A percentile compares a stretch with the other conserved stretches of the same genome.
Conservation (phyloP, 1,284 basidiomycete species). For the Leccinum pallidistipes region DNA sequence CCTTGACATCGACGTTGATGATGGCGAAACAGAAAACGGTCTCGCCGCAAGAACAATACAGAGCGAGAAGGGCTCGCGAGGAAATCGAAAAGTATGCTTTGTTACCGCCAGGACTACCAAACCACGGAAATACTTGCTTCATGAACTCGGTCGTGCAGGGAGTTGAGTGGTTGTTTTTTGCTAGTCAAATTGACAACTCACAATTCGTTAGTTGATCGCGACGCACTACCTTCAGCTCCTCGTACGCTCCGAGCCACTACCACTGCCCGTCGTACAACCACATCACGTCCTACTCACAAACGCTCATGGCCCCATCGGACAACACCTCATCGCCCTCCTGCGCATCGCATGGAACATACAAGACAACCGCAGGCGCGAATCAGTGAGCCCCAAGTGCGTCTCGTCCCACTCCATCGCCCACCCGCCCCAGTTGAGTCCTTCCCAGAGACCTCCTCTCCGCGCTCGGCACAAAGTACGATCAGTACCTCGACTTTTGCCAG, state of each 20-base stretch:
- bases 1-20: not conserved
- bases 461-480: slow-evolving; percentile 86
- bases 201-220: slow-evolving; percentile 31
- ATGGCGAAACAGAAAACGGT: slow-evolving; percentile 62
- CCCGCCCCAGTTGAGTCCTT: not conserved
- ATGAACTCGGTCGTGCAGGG: slow-evolving; percentile 87
- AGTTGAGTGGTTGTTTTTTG: slow-evolving; percentile 34
- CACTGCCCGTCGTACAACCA: slow-evolving; percentile 40
- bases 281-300: slow-evolving; percentile 8
- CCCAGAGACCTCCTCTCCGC: slow-evolving; percentile 60
- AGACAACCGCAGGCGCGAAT: slow-evolving; percentile 46
- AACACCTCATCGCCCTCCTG: slow-evolving; percentile 58
- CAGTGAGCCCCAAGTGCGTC: slow-evolving; percentile 60
- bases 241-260: slow-evolving; percentile 53
- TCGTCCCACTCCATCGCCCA: not conserved
- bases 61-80: slow-evolving; percentile 56
- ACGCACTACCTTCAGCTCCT: slow-evolving; percentile 62
- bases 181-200: too few relatives aligned
- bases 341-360: slow-evolving; percentile 62
- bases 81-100: slow-evolving; percentile 57
- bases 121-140: slow-evolving; percentile 92
- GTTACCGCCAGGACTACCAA: slow-evolving; percentile 74
- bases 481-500: slow-evolving; percentile 89
- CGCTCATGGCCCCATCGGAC: slow-evolving; percentile 59
- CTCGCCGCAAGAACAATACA: slow-evolving; percentile 64